Conservation (phyloP, 805 yeast genomes). For the Vanderwaltozyma yarrowii region DNA sequence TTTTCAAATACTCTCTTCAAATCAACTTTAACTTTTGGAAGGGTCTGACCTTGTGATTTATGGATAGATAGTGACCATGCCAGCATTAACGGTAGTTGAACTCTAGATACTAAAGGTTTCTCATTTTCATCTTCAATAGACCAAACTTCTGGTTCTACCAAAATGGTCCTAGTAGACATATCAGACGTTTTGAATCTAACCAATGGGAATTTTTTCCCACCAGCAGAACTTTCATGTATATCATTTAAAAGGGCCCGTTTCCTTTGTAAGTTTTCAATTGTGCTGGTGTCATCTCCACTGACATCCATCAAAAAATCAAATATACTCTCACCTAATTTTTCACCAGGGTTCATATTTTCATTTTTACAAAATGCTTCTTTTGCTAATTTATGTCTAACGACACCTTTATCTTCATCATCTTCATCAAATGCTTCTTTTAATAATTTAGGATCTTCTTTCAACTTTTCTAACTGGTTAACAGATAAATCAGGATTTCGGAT, state of each 20-base stretch:
- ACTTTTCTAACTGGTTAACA: slow-evolving; percentile 13
- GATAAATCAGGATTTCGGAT: slow-evolving; percentile 10
- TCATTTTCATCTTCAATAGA: slow-evolving; percentile 65
- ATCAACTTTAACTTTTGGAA: slow-evolving; percentile 69
- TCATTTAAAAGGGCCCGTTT: slow-evolving; percentile 38
- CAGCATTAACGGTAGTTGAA: slow-evolving; percentile 78
- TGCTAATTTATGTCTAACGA: slow-evolving; percentile 14
- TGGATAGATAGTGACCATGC: slow-evolving; percentile 97
- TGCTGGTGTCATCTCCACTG: slow-evolving; percentile 19
- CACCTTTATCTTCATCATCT: slow-evolving; percentile 12
- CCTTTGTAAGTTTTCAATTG: slow-evolving; percentile 31
- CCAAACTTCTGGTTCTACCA: slow-evolving; percentile 80
- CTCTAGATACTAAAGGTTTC: slow-evolving; percentile 55
- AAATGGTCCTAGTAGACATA: slow-evolving; percentile 60
- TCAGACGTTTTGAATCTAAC: slow-evolving; percentile 69
- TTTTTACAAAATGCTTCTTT: slow-evolving; percentile 18
- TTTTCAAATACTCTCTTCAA: slow-evolving; percentile 67
- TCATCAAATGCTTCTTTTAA: slow-evolving; percentile 12
- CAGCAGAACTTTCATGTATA: slow-evolving; percentile 34
- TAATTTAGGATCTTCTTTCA: slow-evolving; percentile 10
- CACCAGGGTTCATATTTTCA: slow-evolving; percentile 1
- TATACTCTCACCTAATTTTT: slow-evolving; percentile 34
- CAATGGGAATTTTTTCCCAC: slow-evolving; percentile 50
- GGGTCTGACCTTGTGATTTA: slow-evolving; percentile 90
- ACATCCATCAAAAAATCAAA: slow-evolving; percentile 37